These are phyloP conservation scores for Sisymbrium altissimum DNA, from an alignment of 345 rosid genomes.

Conservation along the genomic window DNA sequence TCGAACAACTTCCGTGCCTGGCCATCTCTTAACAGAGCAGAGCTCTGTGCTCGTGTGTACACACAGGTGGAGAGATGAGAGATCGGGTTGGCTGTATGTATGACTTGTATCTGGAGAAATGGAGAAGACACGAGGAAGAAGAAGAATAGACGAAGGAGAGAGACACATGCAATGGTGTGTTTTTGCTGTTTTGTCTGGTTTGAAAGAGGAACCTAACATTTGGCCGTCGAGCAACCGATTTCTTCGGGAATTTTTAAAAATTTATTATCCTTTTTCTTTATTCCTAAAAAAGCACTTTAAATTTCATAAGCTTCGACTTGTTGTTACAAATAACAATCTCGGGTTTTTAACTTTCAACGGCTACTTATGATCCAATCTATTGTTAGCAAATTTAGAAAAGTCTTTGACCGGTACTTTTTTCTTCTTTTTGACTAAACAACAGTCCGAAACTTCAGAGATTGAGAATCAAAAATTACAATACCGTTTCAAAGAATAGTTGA, in stretches of 20 bases:
- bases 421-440: not conserved
- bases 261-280: not conserved
- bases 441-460: not conserved
- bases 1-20: conserved; percentile 30
- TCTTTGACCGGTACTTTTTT: not conserved
- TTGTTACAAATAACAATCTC: not conserved
- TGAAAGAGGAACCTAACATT: conserved; percentile 11
- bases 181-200: conserved; percentile 4
- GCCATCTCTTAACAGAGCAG: not conserved
- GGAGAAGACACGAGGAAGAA: conserved; percentile 19
- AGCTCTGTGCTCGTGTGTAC: not conserved
- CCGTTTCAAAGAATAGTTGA: not conserved
- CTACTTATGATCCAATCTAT: not conserved
- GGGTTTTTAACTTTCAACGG: not conserved
- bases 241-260: not conserved
- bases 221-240: conserved; percentile 4
- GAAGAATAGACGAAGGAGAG: not conserved
- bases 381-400: not conserved
- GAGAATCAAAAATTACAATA: not conserved
- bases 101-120: conserved; percentile 14
- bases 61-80: not conserved
- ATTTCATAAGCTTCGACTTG: not conserved
- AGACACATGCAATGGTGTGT: conserved; percentile 22
- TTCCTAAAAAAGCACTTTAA: not conserved
- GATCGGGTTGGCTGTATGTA: not conserved